Conservation (phyloP, 164 flowering plant genomes). For the Magnolia sinica region DNA sequence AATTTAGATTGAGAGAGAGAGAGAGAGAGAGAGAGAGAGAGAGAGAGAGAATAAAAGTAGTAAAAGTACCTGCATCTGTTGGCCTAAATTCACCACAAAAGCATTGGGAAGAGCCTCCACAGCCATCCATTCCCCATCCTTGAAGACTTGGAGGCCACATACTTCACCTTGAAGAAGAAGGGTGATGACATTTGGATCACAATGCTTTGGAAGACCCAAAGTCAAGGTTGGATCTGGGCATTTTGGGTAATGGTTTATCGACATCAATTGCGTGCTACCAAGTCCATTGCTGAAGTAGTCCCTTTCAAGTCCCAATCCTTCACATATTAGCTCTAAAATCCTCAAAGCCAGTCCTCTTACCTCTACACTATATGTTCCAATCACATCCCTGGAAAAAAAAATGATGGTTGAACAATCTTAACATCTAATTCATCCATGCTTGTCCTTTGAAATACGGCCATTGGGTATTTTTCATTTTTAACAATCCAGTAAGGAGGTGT, state of each 20-base stretch:
- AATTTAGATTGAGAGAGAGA: too few species aligned
- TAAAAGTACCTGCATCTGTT: constrained; percentile 20
- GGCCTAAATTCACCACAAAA: constrained; percentile 25
- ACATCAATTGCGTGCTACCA: constrained; percentile 17
- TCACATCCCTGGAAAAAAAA: constrained; percentile 24
- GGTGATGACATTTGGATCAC: constrained; percentile 37
- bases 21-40: not conserved
- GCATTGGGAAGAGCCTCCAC: constrained; percentile 27
- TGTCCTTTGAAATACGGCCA: too few species aligned
- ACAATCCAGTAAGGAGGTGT: too few species aligned
- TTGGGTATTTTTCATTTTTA: too few species aligned
- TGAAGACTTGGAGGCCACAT: constrained; percentile 39
- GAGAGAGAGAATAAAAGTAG: not conserved
- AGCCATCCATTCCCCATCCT: constrained; percentile 30
- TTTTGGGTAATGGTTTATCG: constrained; percentile 33
- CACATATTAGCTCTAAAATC: constrained; percentile 34
- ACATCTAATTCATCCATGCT: too few species aligned
- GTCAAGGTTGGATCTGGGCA: constrained; percentile 50
- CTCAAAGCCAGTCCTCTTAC: constrained; percentile 23
- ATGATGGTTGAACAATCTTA: too few species aligned
- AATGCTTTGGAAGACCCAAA: constrained; percentile 37
- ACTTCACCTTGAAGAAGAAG: constrained; percentile 34
- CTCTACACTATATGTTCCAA: constrained; percentile 22
- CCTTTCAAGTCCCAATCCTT: constrained; percentile 37
- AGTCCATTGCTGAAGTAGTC: constrained; percentile 23